Evolutionary conservation across 345 rosid species (phyloP), one percentile per base, ranked within the genome.

Genomic region (Toxicodendron radicans): DNA sequence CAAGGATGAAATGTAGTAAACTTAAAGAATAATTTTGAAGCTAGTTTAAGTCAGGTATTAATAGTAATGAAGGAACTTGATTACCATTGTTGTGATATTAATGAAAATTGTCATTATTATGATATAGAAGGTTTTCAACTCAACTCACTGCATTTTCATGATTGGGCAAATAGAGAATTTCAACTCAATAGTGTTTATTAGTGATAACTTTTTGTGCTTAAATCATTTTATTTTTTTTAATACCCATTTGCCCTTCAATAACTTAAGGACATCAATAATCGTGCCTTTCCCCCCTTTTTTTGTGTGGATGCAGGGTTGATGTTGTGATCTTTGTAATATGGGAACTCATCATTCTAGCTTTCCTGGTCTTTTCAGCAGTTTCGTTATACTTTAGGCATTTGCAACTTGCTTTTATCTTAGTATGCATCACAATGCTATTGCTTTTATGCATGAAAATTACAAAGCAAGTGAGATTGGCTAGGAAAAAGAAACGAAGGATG

Each of bases 401-500:
- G 72, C 83, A 70, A 73, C 92, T 95, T 51, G 92, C 96, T 18
- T 87, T 91, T 74, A 76, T 91, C 84, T 83, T 95, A 70, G 86
- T 86, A 32, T 90, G 92, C 75, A 72, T 91, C 62, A 80, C 94
- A 60, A 75, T 93, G 89, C 85, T 95, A 20, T 76, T 95, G 68
- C 92, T 92, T 73, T 66, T 87, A 51, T 91, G 93, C 91, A 88
- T 95, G 97, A 92, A 88, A 87, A 64, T 92, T 70, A 80, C 91
- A 66, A 95, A 95, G 90, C 95, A 93, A 78, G 91, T 85, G 78
- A 89, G 92, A 83, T 64, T 83, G 79, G 86, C 91, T 11, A 87
- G 92, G 87, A 95, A 89, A 73, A 95, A 89, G 94, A 95, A 89
- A 78, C 87, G 97, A 75, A 86, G 99, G 85, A 95, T 95, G 99